These are phyloP conservation scores for Tuber microsphaerosporum DNA, from an alignment of 495 filamentous ascomycete species.

Conservation along the genomic window DNA sequence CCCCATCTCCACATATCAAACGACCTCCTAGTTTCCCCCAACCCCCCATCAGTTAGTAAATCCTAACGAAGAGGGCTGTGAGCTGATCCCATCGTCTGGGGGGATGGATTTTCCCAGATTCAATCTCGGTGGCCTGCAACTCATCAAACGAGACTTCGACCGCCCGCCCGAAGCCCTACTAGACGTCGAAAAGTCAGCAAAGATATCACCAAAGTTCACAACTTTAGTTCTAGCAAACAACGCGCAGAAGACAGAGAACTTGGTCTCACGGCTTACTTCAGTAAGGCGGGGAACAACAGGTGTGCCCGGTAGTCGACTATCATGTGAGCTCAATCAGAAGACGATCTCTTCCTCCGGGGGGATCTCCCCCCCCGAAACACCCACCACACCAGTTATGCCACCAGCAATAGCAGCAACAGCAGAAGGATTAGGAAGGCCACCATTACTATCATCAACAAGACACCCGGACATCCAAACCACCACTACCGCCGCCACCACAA, in stretches of 20 bases:
- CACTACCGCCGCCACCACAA: neutral
- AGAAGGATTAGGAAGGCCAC: neutral
- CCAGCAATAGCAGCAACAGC: neutral
- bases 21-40: constrained; percentile 5
- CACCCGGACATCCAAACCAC: neutral
- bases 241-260: constrained; percentile 1
- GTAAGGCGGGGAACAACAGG: neutral
- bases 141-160: constrained; percentile 36
- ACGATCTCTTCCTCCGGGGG: neutral
- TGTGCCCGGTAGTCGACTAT: neutral
- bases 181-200: constrained; percentile 27
- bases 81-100: neutral
- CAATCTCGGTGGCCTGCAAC: constrained; percentile 36
- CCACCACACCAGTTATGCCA: neutral
- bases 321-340: neutral
- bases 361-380: neutral
- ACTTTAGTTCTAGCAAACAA: constrained; percentile 1
- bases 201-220: neutral
- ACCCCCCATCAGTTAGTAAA: neutral
- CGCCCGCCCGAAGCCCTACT: constrained; percentile 9
- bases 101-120: constrained; percentile 18
- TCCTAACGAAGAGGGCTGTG: neutral
- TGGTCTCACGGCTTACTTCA: neutral
- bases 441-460: neutral
- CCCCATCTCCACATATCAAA: neutral